Conservation (phyloP, 2,329 filamentous ascomycete genomes). For the Botrytis squamosa region DNA sequence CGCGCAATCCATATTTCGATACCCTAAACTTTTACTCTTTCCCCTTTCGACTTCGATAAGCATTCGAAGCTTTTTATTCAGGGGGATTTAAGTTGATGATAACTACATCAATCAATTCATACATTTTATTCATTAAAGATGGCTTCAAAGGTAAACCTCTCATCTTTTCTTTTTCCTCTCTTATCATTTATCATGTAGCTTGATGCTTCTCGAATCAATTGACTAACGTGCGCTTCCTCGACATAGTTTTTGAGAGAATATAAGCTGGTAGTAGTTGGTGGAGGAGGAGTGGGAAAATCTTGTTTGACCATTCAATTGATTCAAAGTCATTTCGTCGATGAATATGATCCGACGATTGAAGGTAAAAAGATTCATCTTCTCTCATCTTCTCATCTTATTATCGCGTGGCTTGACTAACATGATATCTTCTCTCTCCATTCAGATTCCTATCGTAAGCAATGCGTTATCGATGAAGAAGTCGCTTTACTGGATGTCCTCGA, state of each 20-base stretch:
- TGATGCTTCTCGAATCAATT: slow-evolving; percentile 19
- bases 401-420: not conserved
- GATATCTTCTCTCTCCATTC: slow-evolving; percentile 21
- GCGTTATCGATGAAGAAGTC: slow-evolving; percentile 96
- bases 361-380: slow-evolving; percentile 56
- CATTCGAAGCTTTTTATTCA: slow-evolving; percentile 16
- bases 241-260: slow-evolving; percentile 81
- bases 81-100: slow-evolving; percentile 27
- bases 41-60: slow-evolving; percentile 25
- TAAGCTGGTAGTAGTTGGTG: slow-evolving; percentile 94
- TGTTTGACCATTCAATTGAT: slow-evolving; percentile 93
- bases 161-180: no score
- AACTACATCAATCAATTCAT: slow-evolving; percentile 24
- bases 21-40: slow-evolving; percentile 4
- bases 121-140: slow-evolving; percentile 33
- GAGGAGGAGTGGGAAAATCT: slow-evolving; percentile 98
- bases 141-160: slow-evolving; percentile 42
- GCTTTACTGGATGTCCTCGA: slow-evolving; percentile 97
- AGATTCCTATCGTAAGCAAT: slow-evolving; percentile 99
- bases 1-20: slow-evolving; percentile 15
- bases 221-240: slow-evolving; percentile 26
- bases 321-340: slow-evolving; percentile 96
- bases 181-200: not conserved
- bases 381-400: not conserved
- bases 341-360: slow-evolving; percentile 99